Conservation (phyloP, 2,329 filamentous ascomycete species). For the Aplosporella prunicola region DNA sequence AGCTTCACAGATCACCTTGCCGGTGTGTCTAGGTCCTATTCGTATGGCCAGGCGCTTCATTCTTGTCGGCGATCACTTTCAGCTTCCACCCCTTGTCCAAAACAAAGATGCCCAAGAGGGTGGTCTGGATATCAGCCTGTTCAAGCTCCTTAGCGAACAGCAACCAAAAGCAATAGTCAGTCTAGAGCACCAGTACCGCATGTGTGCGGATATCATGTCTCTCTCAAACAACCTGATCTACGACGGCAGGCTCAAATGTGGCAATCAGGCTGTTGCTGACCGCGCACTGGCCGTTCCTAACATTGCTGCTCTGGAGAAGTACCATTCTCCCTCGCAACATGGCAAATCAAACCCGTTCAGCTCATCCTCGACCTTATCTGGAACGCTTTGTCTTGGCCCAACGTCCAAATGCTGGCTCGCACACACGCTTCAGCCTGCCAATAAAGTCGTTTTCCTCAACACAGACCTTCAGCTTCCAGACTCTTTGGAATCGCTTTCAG, state of each 20-base stretch:
- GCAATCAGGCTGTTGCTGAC: slow-evolving; percentile 63
- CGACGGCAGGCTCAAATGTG: slow-evolving; percentile 80
- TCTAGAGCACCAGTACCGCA: slow-evolving; percentile 92
- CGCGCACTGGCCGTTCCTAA: slow-evolving; percentile 58
- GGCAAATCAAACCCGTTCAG: neutral
- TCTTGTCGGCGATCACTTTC: slow-evolving; percentile 91
- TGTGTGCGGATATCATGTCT: slow-evolving; percentile 95
- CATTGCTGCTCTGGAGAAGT: slow-evolving; percentile 25
- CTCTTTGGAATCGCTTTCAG: slow-evolving; percentile 70
- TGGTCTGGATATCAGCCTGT: slow-evolving; percentile 84
- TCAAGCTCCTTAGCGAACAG: slow-evolving; percentile 82
- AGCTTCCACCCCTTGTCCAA: slow-evolving; percentile 86
- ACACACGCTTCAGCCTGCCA: slow-evolving; percentile 57
- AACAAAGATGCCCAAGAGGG: slow-evolving; percentile 80
- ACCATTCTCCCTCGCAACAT: slow-evolving; percentile 15
- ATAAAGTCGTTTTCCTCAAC: too few species aligned
- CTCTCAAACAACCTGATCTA: slow-evolving; percentile 92
- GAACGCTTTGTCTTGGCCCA: neutral
- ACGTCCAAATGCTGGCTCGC: slow-evolving; percentile 67
- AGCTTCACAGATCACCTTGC: slow-evolving; percentile 92
- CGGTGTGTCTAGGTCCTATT: slow-evolving; percentile 88
- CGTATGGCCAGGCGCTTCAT: slow-evolving; percentile 89
- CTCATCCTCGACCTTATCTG: neutral
- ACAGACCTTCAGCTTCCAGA: slow-evolving; percentile 63
- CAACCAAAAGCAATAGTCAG: slow-evolving; percentile 84